phyloP scores from a whole-genome alignment of 495 filamentous ascomycete genomes.

The Xylaria palmicola region DNA sequence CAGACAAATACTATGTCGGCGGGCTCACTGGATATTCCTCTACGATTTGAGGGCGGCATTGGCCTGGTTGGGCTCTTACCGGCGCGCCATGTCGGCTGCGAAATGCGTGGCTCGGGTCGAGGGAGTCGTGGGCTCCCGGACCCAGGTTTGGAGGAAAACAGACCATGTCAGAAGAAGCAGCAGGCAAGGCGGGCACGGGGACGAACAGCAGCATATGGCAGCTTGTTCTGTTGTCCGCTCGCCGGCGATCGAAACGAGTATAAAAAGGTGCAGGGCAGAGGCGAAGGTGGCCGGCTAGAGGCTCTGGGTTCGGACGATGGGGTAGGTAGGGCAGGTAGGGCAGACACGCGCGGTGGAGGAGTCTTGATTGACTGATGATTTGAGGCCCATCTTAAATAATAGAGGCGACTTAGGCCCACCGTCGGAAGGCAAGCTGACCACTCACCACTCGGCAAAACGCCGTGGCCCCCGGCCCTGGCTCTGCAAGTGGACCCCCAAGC shows the following conservation, averaged over 20 bases:
- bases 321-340: slow-evolving; percentile 36
- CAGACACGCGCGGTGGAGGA: slow-evolving; percentile 6
- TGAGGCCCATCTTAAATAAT: slow-evolving; percentile 33
- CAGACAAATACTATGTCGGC: slow-evolving; percentile 5
- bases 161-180: slow-evolving; percentile 3
- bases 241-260: slow-evolving; percentile 45
- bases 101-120: slow-evolving; percentile 22
- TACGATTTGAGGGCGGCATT: slow-evolving; percentile 16
- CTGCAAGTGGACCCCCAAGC: slow-evolving; percentile 25
- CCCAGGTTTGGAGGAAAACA: slow-evolving; percentile 12
- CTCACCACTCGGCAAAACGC: slow-evolving; percentile 24
- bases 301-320: slow-evolving; percentile 21
- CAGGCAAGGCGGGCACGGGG: not conserved
- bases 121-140: slow-evolving; percentile 23
- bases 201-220: slow-evolving; percentile 9
- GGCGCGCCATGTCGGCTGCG: slow-evolving; percentile 1
- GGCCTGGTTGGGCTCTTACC: slow-evolving; percentile 14
- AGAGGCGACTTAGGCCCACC: slow-evolving; percentile 26
- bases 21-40: not conserved
- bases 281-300: slow-evolving; percentile 16
- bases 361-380: slow-evolving; percentile 9
- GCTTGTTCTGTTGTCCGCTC: slow-evolving; percentile 25
- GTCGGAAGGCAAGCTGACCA: slow-evolving; percentile 25
- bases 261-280: slow-evolving; percentile 28
- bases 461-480: slow-evolving; percentile 33